phyloP scores from a whole-genome alignment of 192 early-diverging fungal genomes.

The Chytriomyces confervae region DNA sequence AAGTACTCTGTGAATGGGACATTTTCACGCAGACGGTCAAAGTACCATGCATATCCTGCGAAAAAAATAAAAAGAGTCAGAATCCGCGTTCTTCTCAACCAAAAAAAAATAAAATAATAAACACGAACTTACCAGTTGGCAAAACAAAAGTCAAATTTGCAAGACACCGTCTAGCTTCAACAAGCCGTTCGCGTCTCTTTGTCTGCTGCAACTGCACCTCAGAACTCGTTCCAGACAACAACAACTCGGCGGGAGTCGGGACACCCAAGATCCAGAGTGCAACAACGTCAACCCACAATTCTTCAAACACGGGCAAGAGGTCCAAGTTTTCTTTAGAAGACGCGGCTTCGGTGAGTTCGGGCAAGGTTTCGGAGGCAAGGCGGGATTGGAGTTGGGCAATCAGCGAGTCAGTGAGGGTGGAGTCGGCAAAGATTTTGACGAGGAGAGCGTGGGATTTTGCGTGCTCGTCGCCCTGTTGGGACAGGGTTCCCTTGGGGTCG shows the following conservation, averaged over 20 bases:
- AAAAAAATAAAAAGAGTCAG: neutral
- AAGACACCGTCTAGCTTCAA: slow-evolving; percentile 24
- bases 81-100: neutral
- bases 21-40: slow-evolving; percentile 22
- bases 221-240: neutral
- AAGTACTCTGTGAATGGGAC: slow-evolving; percentile 28
- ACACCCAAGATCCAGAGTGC: slow-evolving; percentile 25
- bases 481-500: slow-evolving; percentile 17
- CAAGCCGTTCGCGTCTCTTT: slow-evolving; percentile 7
- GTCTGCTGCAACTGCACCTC: slow-evolving; percentile 6
- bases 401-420: neutral
- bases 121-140: slow-evolving; percentile 27
- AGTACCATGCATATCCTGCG: slow-evolving; percentile 28
- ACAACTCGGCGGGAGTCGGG: neutral
- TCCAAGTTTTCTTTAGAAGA: slow-evolving; percentile 20
- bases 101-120: neutral
- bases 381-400: slow-evolving; percentile 13
- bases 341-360: slow-evolving; percentile 23
- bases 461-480: neutral
- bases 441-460: neutral
- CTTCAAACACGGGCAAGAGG: slow-evolving; percentile 28
- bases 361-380: slow-evolving; percentile 26
- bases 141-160: slow-evolving; percentile 28
- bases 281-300: slow-evolving; percentile 22
- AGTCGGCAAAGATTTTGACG: neutral